Percentiles rank a stretch among this genome's conserved stretches.
Evolutionary conservation across 2,329 filamentous ascomycete species (phyloP).

Genomic region (Capronia americana): DNA sequence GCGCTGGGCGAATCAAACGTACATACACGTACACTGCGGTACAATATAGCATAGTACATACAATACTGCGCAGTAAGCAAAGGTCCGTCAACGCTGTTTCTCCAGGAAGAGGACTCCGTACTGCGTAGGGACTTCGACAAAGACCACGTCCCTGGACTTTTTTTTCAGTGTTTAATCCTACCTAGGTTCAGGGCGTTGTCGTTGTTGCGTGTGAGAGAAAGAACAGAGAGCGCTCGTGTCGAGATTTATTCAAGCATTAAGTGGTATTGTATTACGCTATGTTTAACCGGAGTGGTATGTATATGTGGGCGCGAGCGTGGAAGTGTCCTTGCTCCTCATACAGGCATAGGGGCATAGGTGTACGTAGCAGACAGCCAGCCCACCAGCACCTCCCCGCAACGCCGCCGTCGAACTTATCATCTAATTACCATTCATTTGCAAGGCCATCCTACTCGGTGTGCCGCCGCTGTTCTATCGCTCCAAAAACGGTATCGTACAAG

Average conservation of each 20-base stretch:
- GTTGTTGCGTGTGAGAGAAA: neutral
- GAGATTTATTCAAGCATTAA: neutral
- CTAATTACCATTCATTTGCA: neutral
- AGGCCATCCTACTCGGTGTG: neutral
- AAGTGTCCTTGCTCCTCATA: neutral
- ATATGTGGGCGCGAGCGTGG: neutral
- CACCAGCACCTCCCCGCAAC: neutral
- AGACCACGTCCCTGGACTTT: no score
- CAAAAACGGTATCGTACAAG: neutral
- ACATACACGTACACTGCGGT: no score
- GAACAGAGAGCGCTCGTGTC: no score
- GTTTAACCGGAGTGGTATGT: neutral
- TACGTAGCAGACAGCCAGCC: neutral
- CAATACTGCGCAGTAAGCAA: no score
- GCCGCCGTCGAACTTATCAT: neutral
- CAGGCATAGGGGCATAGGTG: neutral
- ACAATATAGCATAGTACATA: no score
- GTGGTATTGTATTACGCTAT: neutral
- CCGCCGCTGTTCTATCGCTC: neutral
- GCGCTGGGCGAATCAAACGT: no score
- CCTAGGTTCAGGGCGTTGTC: no score
- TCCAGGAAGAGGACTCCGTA: no score
- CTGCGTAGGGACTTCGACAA: no score
- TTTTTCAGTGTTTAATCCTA: no score
- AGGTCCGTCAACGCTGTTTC: no score